Base-by-base conservation (phyloP, 495 filamentous ascomycete genomes). In the Jackrogersella multiformis region DNA sequence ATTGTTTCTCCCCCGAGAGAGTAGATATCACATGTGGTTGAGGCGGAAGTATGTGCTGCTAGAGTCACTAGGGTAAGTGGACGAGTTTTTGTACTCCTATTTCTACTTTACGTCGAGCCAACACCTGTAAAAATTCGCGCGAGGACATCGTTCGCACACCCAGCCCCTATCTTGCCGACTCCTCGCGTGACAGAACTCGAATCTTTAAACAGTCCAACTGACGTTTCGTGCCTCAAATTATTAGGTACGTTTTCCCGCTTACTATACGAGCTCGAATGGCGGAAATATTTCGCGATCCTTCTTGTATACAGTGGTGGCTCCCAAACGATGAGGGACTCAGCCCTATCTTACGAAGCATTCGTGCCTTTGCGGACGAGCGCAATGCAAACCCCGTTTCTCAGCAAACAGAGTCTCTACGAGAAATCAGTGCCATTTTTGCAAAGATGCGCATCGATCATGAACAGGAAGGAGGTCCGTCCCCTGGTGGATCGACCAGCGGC, bases 241-340 rank as follows among this genome's bases (percentile, higher is more conserved):
- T 23, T 68, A 97, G 94, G 41, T 97, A 96, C 75, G 89, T 96
- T 23, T 92, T 89, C 63, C 89, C 94, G 6, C 77, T 85, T 26
- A 87, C 85, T 39, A 89, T 94, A 76, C 91, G 94, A 69, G 76
- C 78, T 21, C 85, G 84, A 52, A 88, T 99, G 81, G 85, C 90
- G 12, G 85, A 88, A 26, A 73, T 90, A 30, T 96, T 92, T 83
- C 79, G 84, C 65, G 80, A 89, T 32, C 84, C 86, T 8, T 88
- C 87, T 51, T 81, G 92, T 59, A 81, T 85, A 53, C 84, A 89
- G 35, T 96, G 92, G 92, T 97, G 93, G 93, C 85, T 96, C 20
- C 91, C 93, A 2, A 87, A 93, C 71, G 87, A 93, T 70, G 90
- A 93, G 79, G 87, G 85, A 18, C 89, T 88, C 68, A 85, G 85